Conservation (phyloP, 2,329 filamentous ascomycete species). For the Sporothrix humicola region DNA sequence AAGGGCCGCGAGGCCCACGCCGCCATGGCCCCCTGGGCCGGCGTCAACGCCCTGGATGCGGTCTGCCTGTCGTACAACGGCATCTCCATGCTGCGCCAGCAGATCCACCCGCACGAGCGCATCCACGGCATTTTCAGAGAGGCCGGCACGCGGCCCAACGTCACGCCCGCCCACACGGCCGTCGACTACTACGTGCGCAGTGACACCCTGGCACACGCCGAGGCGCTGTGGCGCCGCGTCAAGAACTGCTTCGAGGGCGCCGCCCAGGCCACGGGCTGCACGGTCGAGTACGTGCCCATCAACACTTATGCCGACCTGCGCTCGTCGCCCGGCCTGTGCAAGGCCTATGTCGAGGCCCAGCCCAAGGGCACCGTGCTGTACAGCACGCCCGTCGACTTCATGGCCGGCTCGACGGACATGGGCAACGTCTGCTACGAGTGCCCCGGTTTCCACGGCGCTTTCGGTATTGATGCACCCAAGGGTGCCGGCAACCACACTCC, state of each 20-base stretch:
- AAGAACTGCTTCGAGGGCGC: constrained; percentile 46
- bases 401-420: constrained; percentile 47
- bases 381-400: constrained; percentile 42
- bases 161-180: constrained; percentile 49
- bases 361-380: constrained; percentile 42
- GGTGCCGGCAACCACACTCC: constrained; percentile 52
- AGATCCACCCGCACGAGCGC: constrained; percentile 54
- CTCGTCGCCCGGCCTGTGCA: constrained; percentile 42
- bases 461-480: constrained; percentile 47
- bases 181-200: constrained; percentile 54
- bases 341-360: constrained; percentile 44
- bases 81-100: constrained; percentile 54
- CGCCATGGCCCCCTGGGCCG: constrained; percentile 54
- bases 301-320: constrained; percentile 45
- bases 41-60: constrained; percentile 56
- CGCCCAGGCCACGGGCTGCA: constrained; percentile 47
- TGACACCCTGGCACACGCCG: constrained; percentile 47
- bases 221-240: constrained; percentile 43
- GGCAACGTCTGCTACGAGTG: constrained; percentile 53
- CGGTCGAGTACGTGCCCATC: constrained; percentile 41
- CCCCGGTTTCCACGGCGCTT: constrained; percentile 52
- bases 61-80: constrained; percentile 47
- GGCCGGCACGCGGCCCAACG: constrained; percentile 46
- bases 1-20: constrained; percentile 53
- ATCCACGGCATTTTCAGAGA: constrained; percentile 57